phyloP scores from a whole-genome alignment of 768 basidiomycete genomes.

The Glaciozyma antarctica region DNA sequence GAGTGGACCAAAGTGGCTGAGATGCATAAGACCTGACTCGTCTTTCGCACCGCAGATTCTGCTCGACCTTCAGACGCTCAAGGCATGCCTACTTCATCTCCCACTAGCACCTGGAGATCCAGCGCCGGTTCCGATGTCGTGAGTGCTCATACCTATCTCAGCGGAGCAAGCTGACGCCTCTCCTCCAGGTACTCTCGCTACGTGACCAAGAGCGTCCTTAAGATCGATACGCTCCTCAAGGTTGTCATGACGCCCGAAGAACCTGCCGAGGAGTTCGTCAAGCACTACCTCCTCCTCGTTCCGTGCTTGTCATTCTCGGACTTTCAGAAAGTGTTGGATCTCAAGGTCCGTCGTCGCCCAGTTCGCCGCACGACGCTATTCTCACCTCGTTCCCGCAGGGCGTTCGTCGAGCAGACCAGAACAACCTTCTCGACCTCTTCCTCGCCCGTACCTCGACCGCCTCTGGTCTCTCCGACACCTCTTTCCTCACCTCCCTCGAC shows the following conservation, averaged over 20 bases:
- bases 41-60: constrained; percentile 51
- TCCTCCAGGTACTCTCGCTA: constrained; percentile 63
- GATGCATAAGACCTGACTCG: background rate
- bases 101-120: constrained; percentile 43
- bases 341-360: constrained; percentile 26
- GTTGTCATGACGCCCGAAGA: constrained; percentile 94
- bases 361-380: background rate
- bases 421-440: constrained; percentile 81
- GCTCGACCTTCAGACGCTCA: constrained; percentile 80
- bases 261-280: constrained; percentile 84
- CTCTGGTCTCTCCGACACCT: constrained; percentile 73
- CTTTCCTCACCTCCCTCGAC: constrained; percentile 85
- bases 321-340: constrained; percentile 76
- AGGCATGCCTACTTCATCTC: constrained; percentile 68
- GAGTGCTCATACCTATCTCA: constrained; percentile 16
- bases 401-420: constrained; percentile 73
- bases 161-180: background rate
- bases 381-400: constrained; percentile 47
- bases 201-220: constrained; percentile 66
- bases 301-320: constrained; percentile 92
- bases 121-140: constrained; percentile 35
- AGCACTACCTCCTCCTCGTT: constrained; percentile 89
- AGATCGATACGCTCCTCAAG: constrained; percentile 85
- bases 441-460: constrained; percentile 86
- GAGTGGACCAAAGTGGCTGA: constrained; percentile 8